Evolutionary conservation across 179 eudicot species (phyloP).

Genomic region (Silene vulgaris): DNA sequence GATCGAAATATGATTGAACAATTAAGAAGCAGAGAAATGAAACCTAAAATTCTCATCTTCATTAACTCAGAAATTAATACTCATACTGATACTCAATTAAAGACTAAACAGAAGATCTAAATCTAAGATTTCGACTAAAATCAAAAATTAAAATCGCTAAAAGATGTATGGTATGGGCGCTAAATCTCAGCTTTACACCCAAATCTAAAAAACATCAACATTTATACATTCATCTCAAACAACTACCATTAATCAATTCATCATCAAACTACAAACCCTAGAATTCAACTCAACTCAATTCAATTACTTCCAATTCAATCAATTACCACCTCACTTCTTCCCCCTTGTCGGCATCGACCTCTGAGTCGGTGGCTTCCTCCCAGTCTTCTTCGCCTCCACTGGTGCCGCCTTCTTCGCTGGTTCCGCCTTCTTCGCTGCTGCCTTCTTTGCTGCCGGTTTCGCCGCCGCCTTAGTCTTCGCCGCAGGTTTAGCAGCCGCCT

Average conservation of each 20-base stretch:
- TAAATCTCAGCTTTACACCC: neutral
- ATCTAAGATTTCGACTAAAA: neutral
- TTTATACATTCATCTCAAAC: constrained; percentile 19
- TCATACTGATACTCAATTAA: neutral
- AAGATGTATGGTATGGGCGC: constrained; percentile 11
- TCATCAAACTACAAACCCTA: constrained; percentile 10
- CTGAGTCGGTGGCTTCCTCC: neutral
- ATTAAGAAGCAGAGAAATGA: neutral
- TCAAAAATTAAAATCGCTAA: neutral
- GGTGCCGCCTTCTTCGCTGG: constrained; percentile 6
- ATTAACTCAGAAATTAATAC: neutral
- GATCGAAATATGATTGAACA: neutral
- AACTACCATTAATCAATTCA: neutral
- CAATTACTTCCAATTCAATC: neutral
- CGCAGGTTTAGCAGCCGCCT: constrained; percentile 14
- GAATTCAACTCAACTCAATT: neutral
- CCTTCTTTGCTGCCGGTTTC: neutral
- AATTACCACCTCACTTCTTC: constrained; percentile 27
- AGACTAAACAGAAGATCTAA: neutral
- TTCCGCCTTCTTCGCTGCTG: neutral
- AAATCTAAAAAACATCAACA: constrained; percentile 12
- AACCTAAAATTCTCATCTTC: constrained; percentile 16
- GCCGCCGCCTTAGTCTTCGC: neutral
- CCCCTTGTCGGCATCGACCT: constrained; percentile 22
- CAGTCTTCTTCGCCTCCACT: neutral